phyloP scores from a whole-genome alignment of 2,329 filamentous ascomycete genomes.

The Neofusicoccum cordaticola region DNA sequence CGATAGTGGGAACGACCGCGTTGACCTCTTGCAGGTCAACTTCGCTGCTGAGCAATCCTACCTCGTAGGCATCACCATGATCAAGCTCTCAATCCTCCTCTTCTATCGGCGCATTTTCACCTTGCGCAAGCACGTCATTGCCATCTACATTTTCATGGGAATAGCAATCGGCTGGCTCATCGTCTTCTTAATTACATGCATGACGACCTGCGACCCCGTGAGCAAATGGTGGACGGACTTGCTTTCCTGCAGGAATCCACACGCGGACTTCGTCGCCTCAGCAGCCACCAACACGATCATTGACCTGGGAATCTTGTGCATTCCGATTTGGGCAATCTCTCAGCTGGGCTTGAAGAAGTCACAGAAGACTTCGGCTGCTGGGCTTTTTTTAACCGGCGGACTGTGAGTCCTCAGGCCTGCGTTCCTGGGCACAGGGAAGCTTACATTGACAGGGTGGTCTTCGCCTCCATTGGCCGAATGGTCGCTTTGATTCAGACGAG shows the following conservation, averaged over 20 bases:
- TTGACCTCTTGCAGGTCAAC: slow-evolving; percentile 23
- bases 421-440: neutral
- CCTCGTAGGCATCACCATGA: slow-evolving; percentile 26
- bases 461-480: neutral
- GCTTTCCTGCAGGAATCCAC: neutral
- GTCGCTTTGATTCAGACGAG: neutral
- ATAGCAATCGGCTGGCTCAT: slow-evolving; percentile 27
- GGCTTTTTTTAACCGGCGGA: neutral
- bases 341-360: neutral
- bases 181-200: slow-evolving; percentile 25
- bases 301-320: neutral
- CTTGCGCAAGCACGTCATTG: slow-evolving; percentile 23
- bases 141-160: slow-evolving; percentile 24
- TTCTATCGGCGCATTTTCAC: slow-evolving; percentile 31
- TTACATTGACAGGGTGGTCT: neutral
- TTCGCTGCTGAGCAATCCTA: slow-evolving; percentile 29
- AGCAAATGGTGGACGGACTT: slow-evolving; percentile 17
- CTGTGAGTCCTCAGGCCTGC: neutral
- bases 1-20: neutral
- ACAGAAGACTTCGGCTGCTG: neutral
- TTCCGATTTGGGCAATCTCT: neutral
- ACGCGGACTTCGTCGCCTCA: neutral
- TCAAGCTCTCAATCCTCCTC: slow-evolving; percentile 31
- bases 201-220: slow-evolving; percentile 30
- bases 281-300: neutral